These are phyloP conservation scores for Amaranthus hypochondriacus DNA, from an alignment of 148 eudicot species.

Conservation along the genomic window DNA sequence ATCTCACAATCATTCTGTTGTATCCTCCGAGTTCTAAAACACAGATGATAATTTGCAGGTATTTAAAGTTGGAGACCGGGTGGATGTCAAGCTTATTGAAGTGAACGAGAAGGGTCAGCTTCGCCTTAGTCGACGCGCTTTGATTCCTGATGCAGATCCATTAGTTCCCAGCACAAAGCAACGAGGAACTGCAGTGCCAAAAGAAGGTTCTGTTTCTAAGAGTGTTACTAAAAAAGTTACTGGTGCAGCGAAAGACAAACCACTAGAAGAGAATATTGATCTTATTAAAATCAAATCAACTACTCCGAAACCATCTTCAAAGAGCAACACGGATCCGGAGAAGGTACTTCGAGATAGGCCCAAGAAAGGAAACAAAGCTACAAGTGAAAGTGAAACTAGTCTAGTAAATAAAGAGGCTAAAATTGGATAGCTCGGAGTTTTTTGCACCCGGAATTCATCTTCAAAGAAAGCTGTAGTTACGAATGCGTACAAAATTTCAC, in stretches of 20 bases:
- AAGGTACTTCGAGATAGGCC: conserved; percentile 38
- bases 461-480: not conserved
- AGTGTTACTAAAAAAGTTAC: conserved; percentile 31
- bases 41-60: conserved; percentile 39
- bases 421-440: conserved; percentile 37
- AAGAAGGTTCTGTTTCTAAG: conserved; percentile 42
- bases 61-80: conserved; percentile 80
- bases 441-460: not conserved
- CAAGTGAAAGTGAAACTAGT: conserved; percentile 37
- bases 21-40: not conserved
- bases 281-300: conserved; percentile 17
- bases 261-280: conserved; percentile 28
- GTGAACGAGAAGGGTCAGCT: conserved; percentile 93
- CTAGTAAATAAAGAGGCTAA: conserved; percentile 64
- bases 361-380: conserved; percentile 42
- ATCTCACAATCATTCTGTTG: not conserved
- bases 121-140: conserved; percentile 86
- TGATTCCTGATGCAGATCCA: conserved; percentile 64
- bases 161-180: conserved; percentile 50
- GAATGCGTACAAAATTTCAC: conserved; percentile 2
- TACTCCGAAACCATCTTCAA: conserved; percentile 19
- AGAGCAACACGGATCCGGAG: conserved; percentile 32
- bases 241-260: conserved; percentile 26
- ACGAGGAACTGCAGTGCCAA: conserved; percentile 30
- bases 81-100: conserved; percentile 98